phyloP scores from a whole-genome alignment of 805 yeast species.

The Pichia gijzeniarum region DNA sequence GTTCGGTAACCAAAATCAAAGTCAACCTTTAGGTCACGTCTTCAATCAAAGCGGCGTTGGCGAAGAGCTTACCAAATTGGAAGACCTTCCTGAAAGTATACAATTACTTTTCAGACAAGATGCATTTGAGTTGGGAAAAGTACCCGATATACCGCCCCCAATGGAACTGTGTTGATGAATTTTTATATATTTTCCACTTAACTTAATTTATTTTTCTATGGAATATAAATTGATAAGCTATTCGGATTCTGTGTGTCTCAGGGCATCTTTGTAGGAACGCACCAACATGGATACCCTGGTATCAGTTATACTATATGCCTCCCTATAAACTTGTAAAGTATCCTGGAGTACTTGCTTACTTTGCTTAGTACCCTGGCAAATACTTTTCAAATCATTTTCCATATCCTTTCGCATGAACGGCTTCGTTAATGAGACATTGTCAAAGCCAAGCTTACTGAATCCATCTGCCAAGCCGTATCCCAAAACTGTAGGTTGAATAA shows the following conservation, averaged over 20 bases:
- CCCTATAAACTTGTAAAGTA: conserved; percentile 50
- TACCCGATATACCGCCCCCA: conserved; percentile 76
- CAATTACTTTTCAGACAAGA: conserved; percentile 41
- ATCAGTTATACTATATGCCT: conserved; percentile 41
- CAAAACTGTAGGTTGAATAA: conserved; percentile 68
- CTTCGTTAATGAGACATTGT: conserved; percentile 67
- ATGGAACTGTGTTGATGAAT: conserved; percentile 31
- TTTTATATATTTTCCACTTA: neutral
- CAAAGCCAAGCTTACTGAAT: conserved; percentile 72
- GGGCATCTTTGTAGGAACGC: conserved; percentile 4
- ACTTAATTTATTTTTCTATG: too few relatives aligned
- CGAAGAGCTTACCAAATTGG: conserved; percentile 24
- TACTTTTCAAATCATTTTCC: conserved; percentile 58
- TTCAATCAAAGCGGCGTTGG: conserved; percentile 20
- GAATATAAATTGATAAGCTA: too few relatives aligned
- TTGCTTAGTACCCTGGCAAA: conserved; percentile 57
- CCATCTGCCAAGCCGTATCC: conserved; percentile 89
- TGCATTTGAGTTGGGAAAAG: conserved; percentile 49
- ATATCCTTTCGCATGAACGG: conserved; percentile 78
- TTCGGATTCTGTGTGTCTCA: neutral
- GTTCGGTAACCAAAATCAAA: conserved; percentile 7
- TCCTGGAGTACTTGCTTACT: conserved; percentile 50
- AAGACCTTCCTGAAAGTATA: conserved; percentile 39
- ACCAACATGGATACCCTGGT: conserved; percentile 2
- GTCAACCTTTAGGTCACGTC: neutral